Evolutionary conservation across 2,329 filamentous ascomycete genomes (phyloP).

Genomic region (Penicillium sp.): DNA sequence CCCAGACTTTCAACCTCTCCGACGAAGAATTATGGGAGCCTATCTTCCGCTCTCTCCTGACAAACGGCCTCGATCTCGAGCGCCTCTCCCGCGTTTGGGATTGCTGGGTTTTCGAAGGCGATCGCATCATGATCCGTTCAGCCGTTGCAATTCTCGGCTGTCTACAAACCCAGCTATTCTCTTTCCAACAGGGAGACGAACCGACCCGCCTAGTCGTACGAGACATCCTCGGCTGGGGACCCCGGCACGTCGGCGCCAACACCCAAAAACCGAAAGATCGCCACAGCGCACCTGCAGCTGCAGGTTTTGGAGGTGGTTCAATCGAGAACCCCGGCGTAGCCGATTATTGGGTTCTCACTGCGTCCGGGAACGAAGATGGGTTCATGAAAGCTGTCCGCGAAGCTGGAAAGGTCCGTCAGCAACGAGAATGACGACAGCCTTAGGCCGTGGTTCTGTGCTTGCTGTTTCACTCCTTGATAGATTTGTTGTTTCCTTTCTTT

Average conservation of each 20-base stretch:
- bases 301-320: conserved; percentile 38
- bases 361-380: conserved; percentile 42
- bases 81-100: conserved; percentile 61
- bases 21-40: conserved; percentile 53
- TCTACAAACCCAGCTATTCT: conserved; percentile 45
- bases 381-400: conserved; percentile 46
- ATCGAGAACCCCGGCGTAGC: conserved; percentile 39
- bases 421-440: not conserved
- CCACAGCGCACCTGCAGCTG: conserved; percentile 37
- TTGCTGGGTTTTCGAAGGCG: conserved; percentile 63
- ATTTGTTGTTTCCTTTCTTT: not conserved
- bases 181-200: conserved; percentile 39
- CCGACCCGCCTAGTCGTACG: conserved; percentile 36
- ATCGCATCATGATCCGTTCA: conserved; percentile 50
- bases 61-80: conserved; percentile 54
- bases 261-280: conserved; percentile 34
- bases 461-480: conserved; percentile 1
- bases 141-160: conserved; percentile 47
- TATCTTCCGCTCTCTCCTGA: conserved; percentile 57
- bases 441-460: not conserved
- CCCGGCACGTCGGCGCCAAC: conserved; percentile 32
- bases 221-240: conserved; percentile 41
- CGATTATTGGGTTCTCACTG: conserved; percentile 44
- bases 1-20: conserved; percentile 40
- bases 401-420: conserved; percentile 42